phyloP scores from a whole-genome alignment of 768 basidiomycete genomes.

The Trichaptum fuscoviolaceum region DNA sequence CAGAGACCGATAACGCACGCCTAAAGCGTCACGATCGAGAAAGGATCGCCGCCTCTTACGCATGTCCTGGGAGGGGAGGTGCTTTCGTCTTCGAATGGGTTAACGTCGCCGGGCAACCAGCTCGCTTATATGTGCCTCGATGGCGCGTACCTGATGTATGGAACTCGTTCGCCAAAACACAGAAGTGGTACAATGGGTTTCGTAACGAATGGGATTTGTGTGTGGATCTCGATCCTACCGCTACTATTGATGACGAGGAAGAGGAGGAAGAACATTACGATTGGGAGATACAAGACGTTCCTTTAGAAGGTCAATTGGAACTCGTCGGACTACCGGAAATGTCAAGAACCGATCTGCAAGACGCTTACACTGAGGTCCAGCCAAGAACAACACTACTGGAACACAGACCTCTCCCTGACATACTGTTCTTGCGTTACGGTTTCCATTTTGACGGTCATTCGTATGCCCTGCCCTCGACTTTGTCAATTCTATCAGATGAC shows the following conservation, averaged over 20 bases:
- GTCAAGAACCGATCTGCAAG: no score
- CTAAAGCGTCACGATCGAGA: no score
- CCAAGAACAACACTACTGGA: no score
- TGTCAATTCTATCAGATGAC: no score
- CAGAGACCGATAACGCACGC: no score
- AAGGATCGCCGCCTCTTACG: no score
- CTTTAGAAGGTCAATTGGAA: no score
- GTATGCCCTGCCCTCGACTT: not conserved
- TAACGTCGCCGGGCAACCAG: not conserved
- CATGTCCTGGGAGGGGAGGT: not conserved
- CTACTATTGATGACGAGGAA: not conserved
- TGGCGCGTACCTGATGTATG: not conserved
- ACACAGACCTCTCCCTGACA: not conserved
- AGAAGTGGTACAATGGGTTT: not conserved
- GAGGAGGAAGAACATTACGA: not conserved
- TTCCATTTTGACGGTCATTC: not conserved
- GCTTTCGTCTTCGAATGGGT: not conserved
- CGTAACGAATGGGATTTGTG: not conserved
- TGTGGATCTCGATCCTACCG: not conserved
- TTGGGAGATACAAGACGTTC: no score
- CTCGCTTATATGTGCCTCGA: not conserved
- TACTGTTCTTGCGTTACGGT: not conserved
- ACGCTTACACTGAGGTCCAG: no score
- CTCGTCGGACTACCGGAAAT: no score
- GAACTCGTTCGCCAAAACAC: not conserved